Base-by-base conservation (phyloP, 108 stramenopile genomes). In the Skeletonema marinoi region DNA sequence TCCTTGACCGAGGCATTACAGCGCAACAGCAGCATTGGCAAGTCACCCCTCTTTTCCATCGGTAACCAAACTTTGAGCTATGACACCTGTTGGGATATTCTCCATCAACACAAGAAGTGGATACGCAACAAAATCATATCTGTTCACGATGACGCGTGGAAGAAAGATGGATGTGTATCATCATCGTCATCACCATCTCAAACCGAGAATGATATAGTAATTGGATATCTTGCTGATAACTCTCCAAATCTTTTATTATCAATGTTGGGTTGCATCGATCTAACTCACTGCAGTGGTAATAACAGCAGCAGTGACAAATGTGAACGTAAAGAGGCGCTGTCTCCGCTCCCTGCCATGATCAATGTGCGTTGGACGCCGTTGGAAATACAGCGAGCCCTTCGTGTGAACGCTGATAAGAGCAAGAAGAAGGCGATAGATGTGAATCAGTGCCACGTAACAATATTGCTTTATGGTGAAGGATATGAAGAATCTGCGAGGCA, bases 281-380 rank as follows among this genome's bases (percentile, higher is more conserved):
- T 83, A 14, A 63, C 77, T 6, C 32, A 32, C 4, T 38, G 32
- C 14, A 17, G 17, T 19, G 44, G 12, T 41, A 8, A 56, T 17
- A 25, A 6, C 17, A 59, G 29, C 19, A 66, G 6, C 56, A 17
- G 31, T 54, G 33, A 32, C 75, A 6, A 35, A 13, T 16, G 50
- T 30, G 14, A 56, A 46, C 3, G 11, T 32, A 6, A 29, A 4
- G 1, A 21, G 13, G 60, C 50, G 32, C 29, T 60, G 41, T 8
- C 39, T 16, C 30, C 44, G n/a, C 12, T 84, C 6, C 84, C 86
- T 21, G 90, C 87, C 12, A 80, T 94, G 72, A 56, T 94, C 50
- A 92, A 94, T 81, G 74, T 71, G 17, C 78, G 93, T 70, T 94
- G 93, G 93, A 90, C 91, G 25, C 75, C 88, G 2, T 25, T 56